A percentile compares a stretch with the other conserved stretches of the same genome.
phyloP scores from a whole-genome alignment of 1,139 yeast genomes.

The Yamadazyma triangularis region DNA sequence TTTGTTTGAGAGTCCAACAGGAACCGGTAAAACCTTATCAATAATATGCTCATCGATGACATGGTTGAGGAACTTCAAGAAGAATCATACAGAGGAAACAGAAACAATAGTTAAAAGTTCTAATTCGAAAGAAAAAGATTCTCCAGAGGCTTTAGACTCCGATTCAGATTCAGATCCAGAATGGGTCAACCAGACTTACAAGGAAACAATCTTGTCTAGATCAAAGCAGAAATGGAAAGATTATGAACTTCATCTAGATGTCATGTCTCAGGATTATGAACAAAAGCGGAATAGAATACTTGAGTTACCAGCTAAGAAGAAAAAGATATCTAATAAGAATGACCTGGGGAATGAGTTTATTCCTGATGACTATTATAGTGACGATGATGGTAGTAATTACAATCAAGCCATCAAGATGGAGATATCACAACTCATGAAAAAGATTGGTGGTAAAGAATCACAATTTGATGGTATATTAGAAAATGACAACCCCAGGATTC shows the following conservation, averaged over 20 bases:
- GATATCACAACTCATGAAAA: constrained; percentile 37
- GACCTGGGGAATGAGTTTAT: constrained; percentile 25
- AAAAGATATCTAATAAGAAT: constrained; percentile 3
- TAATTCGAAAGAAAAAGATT: too few relatives aligned
- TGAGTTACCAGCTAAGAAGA: constrained; percentile 8
- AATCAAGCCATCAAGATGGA: constrained; percentile 37
- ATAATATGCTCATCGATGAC: constrained; percentile 82
- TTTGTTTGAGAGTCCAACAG: constrained; percentile 91
- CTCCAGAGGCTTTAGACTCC: constrained; percentile 1
- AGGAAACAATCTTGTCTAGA: constrained; percentile 25
- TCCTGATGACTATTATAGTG: constrained; percentile 41
- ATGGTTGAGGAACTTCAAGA: constrained; percentile 70
- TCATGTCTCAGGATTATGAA: constrained; percentile 10
- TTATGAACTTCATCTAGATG: constrained; percentile 38
- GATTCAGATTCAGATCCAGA: constrained; percentile 52
- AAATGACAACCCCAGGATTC: constrained; percentile 44
- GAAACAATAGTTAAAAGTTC: neutral
- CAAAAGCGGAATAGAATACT: constrained; percentile 9
- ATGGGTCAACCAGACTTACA: constrained; percentile 51
- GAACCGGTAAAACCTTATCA: constrained; percentile 89
- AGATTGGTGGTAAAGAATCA: constrained; percentile 9
- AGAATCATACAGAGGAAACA: constrained; percentile 14
- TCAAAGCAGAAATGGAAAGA: constrained; percentile 28
- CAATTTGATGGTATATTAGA: constrained; percentile 7
- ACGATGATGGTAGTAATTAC: constrained; percentile 17